Evolutionary conservation across 352 stramenopile genomes (phyloP).

Genomic region (Pythium monospermum): DNA sequence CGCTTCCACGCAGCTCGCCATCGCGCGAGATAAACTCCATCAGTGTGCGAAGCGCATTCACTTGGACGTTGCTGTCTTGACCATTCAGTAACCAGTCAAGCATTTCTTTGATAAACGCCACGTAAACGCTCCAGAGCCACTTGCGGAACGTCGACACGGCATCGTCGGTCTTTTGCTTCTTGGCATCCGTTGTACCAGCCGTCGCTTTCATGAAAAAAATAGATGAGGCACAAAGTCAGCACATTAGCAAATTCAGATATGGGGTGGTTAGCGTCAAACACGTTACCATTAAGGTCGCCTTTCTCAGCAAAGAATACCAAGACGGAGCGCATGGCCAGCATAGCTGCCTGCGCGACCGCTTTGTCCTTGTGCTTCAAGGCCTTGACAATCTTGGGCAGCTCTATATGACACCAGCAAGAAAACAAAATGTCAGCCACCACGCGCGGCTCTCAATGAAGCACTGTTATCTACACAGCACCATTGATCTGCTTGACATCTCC

Average conservation of each 20-base stretch:
- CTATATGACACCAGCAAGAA: conserved; percentile 14
- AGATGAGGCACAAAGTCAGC: conserved; percentile 8
- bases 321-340: conserved; percentile 75
- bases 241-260: not conserved
- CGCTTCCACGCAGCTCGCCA: conserved; percentile 35
- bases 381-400: conserved; percentile 73
- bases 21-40: conserved; percentile 87
- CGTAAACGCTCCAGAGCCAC: conserved; percentile 82
- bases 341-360: conserved; percentile 57
- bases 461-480: conserved; percentile 25
- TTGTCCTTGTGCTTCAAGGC: conserved; percentile 69
- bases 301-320: conserved; percentile 83
- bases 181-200: conserved; percentile 13
- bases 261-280: not conserved
- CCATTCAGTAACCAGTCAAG: conserved; percentile 58
- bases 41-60: conserved; percentile 78
- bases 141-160: conserved; percentile 71
- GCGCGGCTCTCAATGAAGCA: not conserved
- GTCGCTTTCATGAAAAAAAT: too few relatives aligned
- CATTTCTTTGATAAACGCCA: conserved; percentile 80
- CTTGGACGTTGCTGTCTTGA: conserved; percentile 60
- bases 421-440: not conserved
- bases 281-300: conserved; percentile 51
- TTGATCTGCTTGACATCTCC: conserved; percentile 85
- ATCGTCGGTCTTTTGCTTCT: conserved; percentile 59